Base-by-base conservation (phyloP, 306 rosid species). In the Begonia masoniana region DNA sequence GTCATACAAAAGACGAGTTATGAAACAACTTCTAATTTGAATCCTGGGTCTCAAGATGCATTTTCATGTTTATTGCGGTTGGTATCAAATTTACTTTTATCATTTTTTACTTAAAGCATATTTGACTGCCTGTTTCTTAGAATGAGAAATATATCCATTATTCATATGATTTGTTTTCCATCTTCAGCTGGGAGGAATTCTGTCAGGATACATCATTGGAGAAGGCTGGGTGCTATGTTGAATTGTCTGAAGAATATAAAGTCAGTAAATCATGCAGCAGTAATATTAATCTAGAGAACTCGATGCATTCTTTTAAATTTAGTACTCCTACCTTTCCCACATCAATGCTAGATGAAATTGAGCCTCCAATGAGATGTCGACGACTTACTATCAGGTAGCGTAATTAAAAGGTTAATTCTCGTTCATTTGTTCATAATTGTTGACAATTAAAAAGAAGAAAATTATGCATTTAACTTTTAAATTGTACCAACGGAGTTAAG, bases 121-220 rank as follows among this genome's bases (percentile, higher is more conserved):
- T 31, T 5, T 31, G n/a, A n/a, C n/a, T n/a, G 39, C 39, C 39
- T 31, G 39, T 31, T 31, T 31, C 39, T 31, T 31, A 31, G 7
- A 43, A n/a, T 31, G 2, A 19, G 14, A 52, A 55, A 12, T 72
- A 57, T 61, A 58, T 63, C 41, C 61, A 31, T 31, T 31, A 31
- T 21, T 21, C 24, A 21, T 31, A 31, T 31, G 2, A 31, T 72
- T 51, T 45, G 45, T 50, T 57, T 54, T 43, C 66, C 15, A 55
- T 69, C 55, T 77, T 62, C 72, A 89, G 97, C 39, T 89, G 97
- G 97, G 79, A 85, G 65, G 80, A 70, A 43, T 89, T 89, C 67
- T 76, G 85, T 68, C 74, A 67, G 75, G 97, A 85, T 61, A 75
- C 83, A 45, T 68, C 80, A 56, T 45, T 80, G 41, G 97, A 89